A percentile compares a stretch with the other conserved stretches of the same genome.
Conservation (phyloP, 352 stramenopile species). For the Thraustotheca clavata region DNA sequence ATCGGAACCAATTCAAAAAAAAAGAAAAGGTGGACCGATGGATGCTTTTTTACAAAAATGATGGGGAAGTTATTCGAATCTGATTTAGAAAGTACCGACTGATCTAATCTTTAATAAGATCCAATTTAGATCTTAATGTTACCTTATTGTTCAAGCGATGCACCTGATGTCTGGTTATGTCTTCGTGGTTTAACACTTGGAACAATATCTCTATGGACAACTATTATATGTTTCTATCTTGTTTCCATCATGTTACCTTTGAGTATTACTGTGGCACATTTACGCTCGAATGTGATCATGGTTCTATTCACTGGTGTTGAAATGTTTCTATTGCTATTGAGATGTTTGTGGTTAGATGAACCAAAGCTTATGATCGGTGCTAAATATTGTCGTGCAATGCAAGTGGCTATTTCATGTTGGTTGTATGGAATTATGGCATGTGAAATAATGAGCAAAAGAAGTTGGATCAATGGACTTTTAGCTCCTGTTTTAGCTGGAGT, state of each 20-base stretch:
- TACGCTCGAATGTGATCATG: constrained; percentile 52
- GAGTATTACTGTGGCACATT: constrained; percentile 47
- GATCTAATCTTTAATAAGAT: too few species aligned
- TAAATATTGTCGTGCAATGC: constrained; percentile 65
- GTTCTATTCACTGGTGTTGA: constrained; percentile 44
- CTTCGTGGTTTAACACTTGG: constrained; percentile 55
- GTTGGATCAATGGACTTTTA: constrained; percentile 43
- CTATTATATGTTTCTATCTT: constrained; percentile 33
- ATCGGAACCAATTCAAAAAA: constrained; percentile 19
- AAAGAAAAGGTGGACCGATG: constrained; percentile 31
- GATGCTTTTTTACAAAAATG: constrained; percentile 34
- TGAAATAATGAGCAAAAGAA: constrained; percentile 32
- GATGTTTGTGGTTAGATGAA: constrained; percentile 53
- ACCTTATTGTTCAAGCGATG: constrained; percentile 20
- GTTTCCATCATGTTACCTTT: constrained; percentile 46
- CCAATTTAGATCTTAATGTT: background rate
- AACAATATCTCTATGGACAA: constrained; percentile 41
- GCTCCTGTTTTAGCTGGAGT: constrained; percentile 39
- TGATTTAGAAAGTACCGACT: too few species aligned
- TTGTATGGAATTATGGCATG: constrained; percentile 60
- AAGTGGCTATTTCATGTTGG: constrained; percentile 58
- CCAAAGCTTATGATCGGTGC: constrained; percentile 48
- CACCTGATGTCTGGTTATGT: constrained; percentile 37
- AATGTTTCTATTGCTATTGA: constrained; percentile 54
- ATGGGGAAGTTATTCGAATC: too few species aligned